Evolutionary conservation across 140 eudicot genomes (phyloP).

Genomic region (Cichorium intybus): DNA sequence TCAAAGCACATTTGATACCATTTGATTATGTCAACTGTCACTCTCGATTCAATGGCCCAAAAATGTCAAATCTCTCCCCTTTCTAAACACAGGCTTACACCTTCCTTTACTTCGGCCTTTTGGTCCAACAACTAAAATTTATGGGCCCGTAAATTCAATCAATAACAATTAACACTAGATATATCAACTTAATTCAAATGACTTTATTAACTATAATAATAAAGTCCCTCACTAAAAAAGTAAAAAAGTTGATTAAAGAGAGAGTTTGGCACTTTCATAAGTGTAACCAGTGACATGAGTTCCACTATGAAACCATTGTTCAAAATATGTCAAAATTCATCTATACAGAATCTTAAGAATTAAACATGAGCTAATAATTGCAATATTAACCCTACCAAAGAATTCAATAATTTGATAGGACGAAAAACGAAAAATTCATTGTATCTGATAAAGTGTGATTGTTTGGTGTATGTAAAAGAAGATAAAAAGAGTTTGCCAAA

Average conservation of each 20-base stretch:
- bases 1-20: too few species aligned
- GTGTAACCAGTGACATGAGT: not conserved
- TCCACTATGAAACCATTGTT: not conserved
- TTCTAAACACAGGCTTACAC: not conserved
- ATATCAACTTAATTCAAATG: too few species aligned
- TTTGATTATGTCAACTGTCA: too few species aligned
- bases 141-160: too few species aligned
- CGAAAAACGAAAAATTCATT: conserved; percentile 9
- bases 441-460: not conserved
- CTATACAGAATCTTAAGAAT: not conserved
- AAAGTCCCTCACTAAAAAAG: too few species aligned
- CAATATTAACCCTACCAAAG: conserved; percentile 15
- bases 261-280: not conserved
- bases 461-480: not conserved
- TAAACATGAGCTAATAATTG: not conserved
- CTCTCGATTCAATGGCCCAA: too few species aligned
- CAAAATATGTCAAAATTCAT: not conserved
- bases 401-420: conserved; percentile 18
- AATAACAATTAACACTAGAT: too few species aligned
- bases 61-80: too few species aligned
- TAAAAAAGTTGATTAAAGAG: too few species aligned
- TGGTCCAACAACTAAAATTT: not conserved
- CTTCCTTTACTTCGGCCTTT: not conserved
- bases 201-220: too few species aligned
- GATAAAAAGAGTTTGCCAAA: conserved; percentile 15